Evolutionary conservation across 1,284 basidiomycete species (phyloP), one percentile per base, ranked within the genome.

Genomic region (Marasmius oreades): DNA sequence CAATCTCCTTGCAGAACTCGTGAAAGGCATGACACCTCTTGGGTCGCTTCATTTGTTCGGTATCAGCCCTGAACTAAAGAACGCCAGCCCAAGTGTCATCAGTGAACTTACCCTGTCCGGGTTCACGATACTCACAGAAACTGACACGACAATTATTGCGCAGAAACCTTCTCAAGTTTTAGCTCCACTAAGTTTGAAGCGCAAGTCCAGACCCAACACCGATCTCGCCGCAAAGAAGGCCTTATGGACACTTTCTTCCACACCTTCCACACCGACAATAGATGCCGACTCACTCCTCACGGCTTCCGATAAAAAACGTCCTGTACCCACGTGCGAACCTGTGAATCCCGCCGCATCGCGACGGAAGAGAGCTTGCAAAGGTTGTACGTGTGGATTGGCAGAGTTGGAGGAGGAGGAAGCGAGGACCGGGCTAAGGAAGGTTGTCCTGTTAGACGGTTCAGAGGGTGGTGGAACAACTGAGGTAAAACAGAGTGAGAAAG

Each of bases 361-460:
- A 60, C 75, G 86, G 63, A 92, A 92, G 78, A 86, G 88, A 69
- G 95, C 95, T 34, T 98, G 95, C 82, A 97, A 97, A 77, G 86
- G 86, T 68, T 98, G 95, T 73, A 86, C 92, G 2, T 98, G 95
- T 68, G 95, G 95, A 24, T 78, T 98, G 51, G 88, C 91, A n/a
- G 95, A 98, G 75, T 69, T 95, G 22, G 92, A 97, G 70, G 85
- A 84, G 51, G 90, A 93, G 69, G 92, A 95, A 42, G 39, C 39
- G 6, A 42, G 3, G 71, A 66, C 74, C 61, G 74, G 69, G 62
- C 73, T 69, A 53, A 78, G 76, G 63, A 86, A 82, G 61, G 80
- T 91, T 11, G 84, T 92, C 33, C 61, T 91, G 55, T 69, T 92
- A 46, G 86, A 92, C 67, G 83, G 83, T 3, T 73, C 73, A 10